Evolutionary conservation across 1,284 basidiomycete species (phyloP), one percentile per base, ranked within the genome.

Genomic region (Rhodotorula sp.): DNA sequence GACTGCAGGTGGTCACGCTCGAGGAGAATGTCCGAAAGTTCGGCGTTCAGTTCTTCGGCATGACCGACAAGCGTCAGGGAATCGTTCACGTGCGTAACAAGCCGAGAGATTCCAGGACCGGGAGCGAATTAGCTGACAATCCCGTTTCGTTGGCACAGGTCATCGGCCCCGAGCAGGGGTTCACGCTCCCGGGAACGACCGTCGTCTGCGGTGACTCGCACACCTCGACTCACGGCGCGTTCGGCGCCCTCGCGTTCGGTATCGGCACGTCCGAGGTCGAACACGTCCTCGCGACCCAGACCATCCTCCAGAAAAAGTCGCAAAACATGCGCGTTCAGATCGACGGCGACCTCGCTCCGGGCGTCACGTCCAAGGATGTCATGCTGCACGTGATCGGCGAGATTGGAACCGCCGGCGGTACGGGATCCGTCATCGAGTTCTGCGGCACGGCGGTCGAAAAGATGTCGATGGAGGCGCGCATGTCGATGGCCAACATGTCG

Each of bases 401-500:
- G 78, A 95, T 97, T 79, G 94, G 94, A 72, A 96, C 94, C 39
- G 94, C 94, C 39, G 94, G 94, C 76, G 95, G 93, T 61, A 97
- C 91, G 10, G 95, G 93, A 18, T 88, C 86, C 78, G 93, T 97
- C 74, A 94, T 97, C 80, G 94, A 97, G 83, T 97, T 91, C 80
- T 90, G 93, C 63, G 94, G 94, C 14, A 91, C 91, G 3, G 91
- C 94, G 66, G 92, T 97, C 83, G 91, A 93, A 70, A 87, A 86
- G 21, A 90, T 97, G 80, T 92, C 90, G 79, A 95, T 97, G 92
- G 94, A 97, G 81, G 92, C 91, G 54, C 72, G 93, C 64, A 97
- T 97, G 93, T 94, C 92, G 78, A 92, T 93, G 77, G 97, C 93
- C 83, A 97, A 97, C 84, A 97, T 97, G 94, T 93, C 92, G 74